phyloP scores from a whole-genome alignment of 1,284 basidiomycete genomes.

The Puccinia coronata region DNA sequence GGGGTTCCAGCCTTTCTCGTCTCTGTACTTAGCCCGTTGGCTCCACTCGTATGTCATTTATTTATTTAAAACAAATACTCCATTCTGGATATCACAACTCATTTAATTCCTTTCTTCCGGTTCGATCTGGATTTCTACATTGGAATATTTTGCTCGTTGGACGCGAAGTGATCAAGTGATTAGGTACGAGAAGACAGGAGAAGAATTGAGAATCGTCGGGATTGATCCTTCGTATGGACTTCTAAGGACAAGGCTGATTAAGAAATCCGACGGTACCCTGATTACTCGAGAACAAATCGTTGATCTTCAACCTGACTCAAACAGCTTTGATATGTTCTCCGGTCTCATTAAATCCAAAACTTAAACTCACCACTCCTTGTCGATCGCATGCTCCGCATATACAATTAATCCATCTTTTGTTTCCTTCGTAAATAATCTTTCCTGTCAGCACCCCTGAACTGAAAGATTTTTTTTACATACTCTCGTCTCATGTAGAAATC shows the following conservation, averaged over 20 bases:
- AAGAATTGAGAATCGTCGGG: conserved; percentile 74
- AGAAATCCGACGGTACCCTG: conserved; percentile 48
- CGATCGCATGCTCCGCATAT: no score
- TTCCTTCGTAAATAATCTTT: no score
- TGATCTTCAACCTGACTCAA: conserved; percentile 86
- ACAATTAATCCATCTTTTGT: no score
- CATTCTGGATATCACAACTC: neutral
- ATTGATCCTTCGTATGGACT: conserved; percentile 86
- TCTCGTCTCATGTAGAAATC: no score
- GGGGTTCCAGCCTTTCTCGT: conserved; percentile 58
- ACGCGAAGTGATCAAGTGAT: conserved; percentile 74
- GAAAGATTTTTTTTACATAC: no score
- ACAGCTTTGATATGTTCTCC: conserved; percentile 92
- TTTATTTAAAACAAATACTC: neutral
- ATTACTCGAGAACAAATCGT: conserved; percentile 58
- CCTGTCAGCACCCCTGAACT: no score
- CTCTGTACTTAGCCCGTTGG: conserved; percentile 73
- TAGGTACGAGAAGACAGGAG: conserved; percentile 72
- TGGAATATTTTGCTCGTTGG: neutral
- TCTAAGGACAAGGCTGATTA: conserved; percentile 72
- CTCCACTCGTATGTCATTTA: conserved; percentile 75
- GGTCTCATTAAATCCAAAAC: conserved; percentile 76
- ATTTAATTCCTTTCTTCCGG: neutral
- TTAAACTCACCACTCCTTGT: conserved; percentile 52
- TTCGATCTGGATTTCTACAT: conserved; percentile 3